Evolutionary conservation across 2,329 filamentous ascomycete species (phyloP).

Genomic region (Phialocephala subalpina): DNA sequence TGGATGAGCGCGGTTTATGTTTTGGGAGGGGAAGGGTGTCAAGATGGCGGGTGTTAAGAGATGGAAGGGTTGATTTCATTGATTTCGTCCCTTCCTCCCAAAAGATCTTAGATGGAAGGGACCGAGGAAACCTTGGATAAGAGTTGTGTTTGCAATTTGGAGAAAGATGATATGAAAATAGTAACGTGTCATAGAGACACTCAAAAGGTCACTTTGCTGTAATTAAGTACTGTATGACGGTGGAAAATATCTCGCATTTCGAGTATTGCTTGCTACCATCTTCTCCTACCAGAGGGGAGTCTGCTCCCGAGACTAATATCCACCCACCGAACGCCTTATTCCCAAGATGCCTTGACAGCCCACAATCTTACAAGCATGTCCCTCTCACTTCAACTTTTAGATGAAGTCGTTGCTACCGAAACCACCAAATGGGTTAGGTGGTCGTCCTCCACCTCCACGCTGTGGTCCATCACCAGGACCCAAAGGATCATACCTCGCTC

Average conservation of each 20-base stretch:
- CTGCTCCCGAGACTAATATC: background rate
- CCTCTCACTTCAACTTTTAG: conserved; percentile 33
- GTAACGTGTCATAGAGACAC: no score
- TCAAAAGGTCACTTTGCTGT: background rate
- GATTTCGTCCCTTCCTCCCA: no score
- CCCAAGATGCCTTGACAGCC: background rate
- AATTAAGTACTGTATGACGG: background rate
- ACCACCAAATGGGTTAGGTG: conserved; percentile 59
- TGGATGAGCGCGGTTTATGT: no score
- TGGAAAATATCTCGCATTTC: background rate
- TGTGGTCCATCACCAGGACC: conserved; percentile 71
- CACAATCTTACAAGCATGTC: background rate
- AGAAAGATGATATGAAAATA: no score
- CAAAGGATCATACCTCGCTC: conserved; percentile 89
- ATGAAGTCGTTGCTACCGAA: conserved; percentile 56
- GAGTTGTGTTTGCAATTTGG: no score
- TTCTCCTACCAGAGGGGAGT: conserved; percentile 1
- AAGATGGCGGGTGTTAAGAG: no score
- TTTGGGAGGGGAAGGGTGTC: no score
- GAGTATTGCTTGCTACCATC: background rate
- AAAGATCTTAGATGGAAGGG: no score
- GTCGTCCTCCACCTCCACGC: conserved; percentile 52
- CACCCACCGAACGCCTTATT: background rate
- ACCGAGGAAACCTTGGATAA: no score
- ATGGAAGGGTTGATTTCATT: no score